These are phyloP conservation scores for Shiraia bambusicola DNA, from an alignment of 2,329 filamentous ascomycete genomes.

Conservation along the genomic window DNA sequence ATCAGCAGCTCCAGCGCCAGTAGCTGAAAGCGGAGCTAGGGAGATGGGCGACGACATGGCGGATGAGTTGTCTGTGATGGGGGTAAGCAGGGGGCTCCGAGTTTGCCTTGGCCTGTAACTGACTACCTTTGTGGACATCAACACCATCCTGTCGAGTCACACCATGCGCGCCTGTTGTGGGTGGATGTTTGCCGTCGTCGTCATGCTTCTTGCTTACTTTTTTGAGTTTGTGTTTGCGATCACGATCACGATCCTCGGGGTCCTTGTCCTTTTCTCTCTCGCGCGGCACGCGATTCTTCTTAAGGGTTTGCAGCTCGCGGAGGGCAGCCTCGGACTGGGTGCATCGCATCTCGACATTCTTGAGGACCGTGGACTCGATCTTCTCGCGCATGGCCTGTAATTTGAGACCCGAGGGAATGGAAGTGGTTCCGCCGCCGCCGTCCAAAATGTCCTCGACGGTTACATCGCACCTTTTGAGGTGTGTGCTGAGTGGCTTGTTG, in stretches of 20 bases:
- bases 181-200: conserved; percentile 62
- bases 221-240: conserved; percentile 49
- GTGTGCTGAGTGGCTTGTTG: conserved; percentile 57
- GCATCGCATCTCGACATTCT: conserved; percentile 54
- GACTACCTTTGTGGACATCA: conserved; percentile 57
- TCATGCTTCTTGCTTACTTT: conserved; percentile 80
- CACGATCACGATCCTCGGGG: conserved; percentile 42
- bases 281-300: conserved; percentile 62
- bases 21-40: conserved; percentile 46
- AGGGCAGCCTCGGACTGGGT: conserved; percentile 72
- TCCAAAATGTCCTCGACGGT: conserved; percentile 72
- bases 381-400: conserved; percentile 66
- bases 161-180: conserved; percentile 64
- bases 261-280: conserved; percentile 54
- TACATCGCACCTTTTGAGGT: conserved; percentile 59
- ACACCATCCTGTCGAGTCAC: conserved; percentile 65
- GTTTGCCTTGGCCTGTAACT: background rate
- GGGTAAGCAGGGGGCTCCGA: background rate
- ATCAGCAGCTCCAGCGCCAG: conserved; percentile 61
- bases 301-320: conserved; percentile 65
- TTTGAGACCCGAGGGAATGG: conserved; percentile 60
- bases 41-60: conserved; percentile 45
- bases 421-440: conserved; percentile 55
- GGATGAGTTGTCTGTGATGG: conserved; percentile 39
- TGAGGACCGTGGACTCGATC: conserved; percentile 59